A percentile compares a stretch with the other conserved stretches of the same genome.
These are phyloP conservation scores for Calvatia gigantea DNA, from an alignment of 768 basidiomycete genomes.

Conservation along the genomic window DNA sequence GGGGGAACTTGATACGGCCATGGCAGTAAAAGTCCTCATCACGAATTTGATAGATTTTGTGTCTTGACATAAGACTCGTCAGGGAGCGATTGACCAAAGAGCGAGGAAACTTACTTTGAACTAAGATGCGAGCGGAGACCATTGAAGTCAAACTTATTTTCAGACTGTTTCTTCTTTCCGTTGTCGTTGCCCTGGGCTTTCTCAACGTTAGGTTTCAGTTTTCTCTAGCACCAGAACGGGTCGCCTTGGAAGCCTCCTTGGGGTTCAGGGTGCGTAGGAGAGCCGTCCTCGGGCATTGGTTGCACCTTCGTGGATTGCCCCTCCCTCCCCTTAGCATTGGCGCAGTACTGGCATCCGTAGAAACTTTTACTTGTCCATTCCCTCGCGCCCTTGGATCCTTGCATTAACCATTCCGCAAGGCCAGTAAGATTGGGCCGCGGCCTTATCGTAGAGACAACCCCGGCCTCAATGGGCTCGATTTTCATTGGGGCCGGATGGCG, in stretches of 20 bases:
- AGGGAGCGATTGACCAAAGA: background rate
- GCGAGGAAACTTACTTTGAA: conserved; percentile 42
- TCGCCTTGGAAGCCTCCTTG: no score
- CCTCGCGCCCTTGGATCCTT: conserved; percentile 17
- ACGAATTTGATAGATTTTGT: conserved; percentile 20
- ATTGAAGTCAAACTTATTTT: conserved; percentile 40
- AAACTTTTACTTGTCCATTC: conserved; percentile 29
- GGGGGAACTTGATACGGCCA: background rate
- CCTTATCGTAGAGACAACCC: background rate
- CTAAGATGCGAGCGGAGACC: conserved; percentile 63
- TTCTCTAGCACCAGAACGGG: no score
- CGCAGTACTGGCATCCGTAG: conserved; percentile 57
- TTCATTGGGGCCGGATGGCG: conserved; percentile 52
- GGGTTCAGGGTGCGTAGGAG: no score
- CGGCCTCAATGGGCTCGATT: conserved; percentile 26
- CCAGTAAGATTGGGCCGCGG: conserved; percentile 14
- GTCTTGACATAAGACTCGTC: conserved; percentile 31
- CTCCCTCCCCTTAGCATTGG: conserved; percentile 5
- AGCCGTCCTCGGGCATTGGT: no score
- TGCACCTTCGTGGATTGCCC: background rate
- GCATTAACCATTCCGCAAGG: conserved; percentile 13
- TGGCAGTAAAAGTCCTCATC: conserved; percentile 8
- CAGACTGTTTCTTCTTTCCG: conserved; percentile 18
- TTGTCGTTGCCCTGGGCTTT: conserved; percentile 5
- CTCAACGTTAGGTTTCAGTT: no score